Evolutionary conservation across 73 alveolate species (phyloP).

Genomic region (Tetrahymena borealis): DNA sequence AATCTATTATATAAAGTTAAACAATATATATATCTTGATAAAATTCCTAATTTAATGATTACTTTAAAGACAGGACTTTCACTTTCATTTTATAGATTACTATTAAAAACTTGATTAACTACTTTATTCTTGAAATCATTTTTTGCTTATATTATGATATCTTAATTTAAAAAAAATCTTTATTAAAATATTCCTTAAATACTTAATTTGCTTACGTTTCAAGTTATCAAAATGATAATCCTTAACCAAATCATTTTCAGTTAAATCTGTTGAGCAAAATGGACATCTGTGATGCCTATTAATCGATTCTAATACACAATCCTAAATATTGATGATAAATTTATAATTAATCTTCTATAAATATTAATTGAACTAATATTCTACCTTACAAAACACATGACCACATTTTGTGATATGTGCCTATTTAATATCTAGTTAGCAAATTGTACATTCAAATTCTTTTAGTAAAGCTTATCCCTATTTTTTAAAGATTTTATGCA

Average conservation of each 20-base stretch:
- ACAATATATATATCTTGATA: neutral
- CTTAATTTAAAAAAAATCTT: neutral
- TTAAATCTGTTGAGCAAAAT: neutral
- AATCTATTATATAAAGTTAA: neutral
- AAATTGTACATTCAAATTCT: neutral
- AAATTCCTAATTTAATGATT: neutral
- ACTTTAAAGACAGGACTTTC: neutral
- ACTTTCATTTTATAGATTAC: neutral
- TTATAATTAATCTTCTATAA: neutral
- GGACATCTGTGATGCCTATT: neutral
- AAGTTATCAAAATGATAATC: neutral
- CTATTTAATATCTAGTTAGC: neutral
- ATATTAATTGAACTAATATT: neutral
- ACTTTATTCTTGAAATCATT: neutral
- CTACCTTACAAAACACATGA: neutral
- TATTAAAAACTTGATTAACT: neutral
- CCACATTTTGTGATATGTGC: neutral
- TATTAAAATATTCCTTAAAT: neutral
- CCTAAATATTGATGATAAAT: neutral
- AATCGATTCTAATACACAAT: neutral
- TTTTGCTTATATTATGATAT: neutral
- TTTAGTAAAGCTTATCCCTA: neutral
- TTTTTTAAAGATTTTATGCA: neutral
- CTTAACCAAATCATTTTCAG: neutral
- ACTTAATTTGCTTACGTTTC: neutral